Evolutionary conservation across 371 early-diverging fungal species (phyloP).

Genomic region (Mucor saturninus): DNA sequence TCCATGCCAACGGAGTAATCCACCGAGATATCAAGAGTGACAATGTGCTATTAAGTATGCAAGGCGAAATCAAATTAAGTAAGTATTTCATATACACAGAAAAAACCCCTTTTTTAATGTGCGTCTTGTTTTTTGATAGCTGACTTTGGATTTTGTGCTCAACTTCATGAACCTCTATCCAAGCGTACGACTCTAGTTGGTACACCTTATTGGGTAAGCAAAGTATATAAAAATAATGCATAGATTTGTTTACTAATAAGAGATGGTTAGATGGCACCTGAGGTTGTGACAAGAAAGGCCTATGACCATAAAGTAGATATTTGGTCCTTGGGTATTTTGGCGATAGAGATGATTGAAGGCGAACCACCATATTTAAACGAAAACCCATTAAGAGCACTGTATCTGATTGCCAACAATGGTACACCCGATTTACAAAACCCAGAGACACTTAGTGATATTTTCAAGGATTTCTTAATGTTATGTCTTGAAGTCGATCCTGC

Average conservation of each 20-base stretch:
- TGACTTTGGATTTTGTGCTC: conserved; percentile 88
- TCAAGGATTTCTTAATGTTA: conserved; percentile 69
- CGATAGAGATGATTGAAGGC: conserved; percentile 77
- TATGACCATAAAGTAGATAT: conserved; percentile 86
- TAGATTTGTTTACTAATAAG: too few species aligned
- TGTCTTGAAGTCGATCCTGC: conserved; percentile 71
- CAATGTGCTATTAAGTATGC: conserved; percentile 75
- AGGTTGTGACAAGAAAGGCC: conserved; percentile 79
- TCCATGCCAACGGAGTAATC: conserved; percentile 80
- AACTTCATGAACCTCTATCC: conserved; percentile 62
- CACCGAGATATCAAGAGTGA: conserved; percentile 93
- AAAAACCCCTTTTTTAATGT: background rate
- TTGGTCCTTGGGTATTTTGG: conserved; percentile 92
- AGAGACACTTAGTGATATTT: conserved; percentile 62
- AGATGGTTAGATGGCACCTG: conserved; percentile 78
- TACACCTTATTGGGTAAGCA: conserved; percentile 68
- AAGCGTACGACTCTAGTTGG: conserved; percentile 81
- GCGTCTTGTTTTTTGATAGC: conserved; percentile 27
- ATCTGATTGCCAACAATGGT: conserved; percentile 84
- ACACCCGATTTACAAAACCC: conserved; percentile 80
- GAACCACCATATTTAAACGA: conserved; percentile 87
- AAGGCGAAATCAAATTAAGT: conserved; percentile 80
- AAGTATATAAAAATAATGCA: too few species aligned
- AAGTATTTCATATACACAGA: conserved; percentile 3
- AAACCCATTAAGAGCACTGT: conserved; percentile 75